Base-by-base conservation (phyloP, 2,329 filamentous ascomycete genomes). In the Alternaria longipes region DNA sequence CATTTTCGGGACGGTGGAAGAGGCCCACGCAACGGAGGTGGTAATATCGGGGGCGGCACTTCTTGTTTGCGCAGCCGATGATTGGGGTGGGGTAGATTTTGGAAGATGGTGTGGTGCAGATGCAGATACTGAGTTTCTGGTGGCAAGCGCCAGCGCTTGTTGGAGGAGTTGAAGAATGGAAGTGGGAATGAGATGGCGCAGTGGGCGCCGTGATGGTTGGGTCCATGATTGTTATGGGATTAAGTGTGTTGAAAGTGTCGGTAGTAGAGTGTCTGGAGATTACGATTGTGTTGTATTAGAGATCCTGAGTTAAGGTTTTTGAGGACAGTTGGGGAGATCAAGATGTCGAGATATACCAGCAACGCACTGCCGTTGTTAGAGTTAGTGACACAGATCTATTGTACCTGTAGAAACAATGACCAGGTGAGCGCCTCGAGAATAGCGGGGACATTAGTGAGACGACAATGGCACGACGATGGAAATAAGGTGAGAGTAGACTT, bases 11-110 rank as follows among this genome's bases (percentile, higher is more conserved):
- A 11, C 14, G 53, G 1, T 42, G 40, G 3, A 28, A 4, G 3
- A 57, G 41, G 8, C 47, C 58, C 3, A 52, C 41, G 20, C 58
- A 60, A 34, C 18, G 41, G 11, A 52, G 14, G 47, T 60, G 58
- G 46, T 41, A 60, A 32, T 40, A 57, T 3, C 54, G 46, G 4
- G 32, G 49, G 20, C 46, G 40, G 41, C 53, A 57, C 8, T 32
- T 38, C 4, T 7, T 11, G 45, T 47, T 38, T 7, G 46, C 26
- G 54, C 58, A 60, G 40, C 34, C 14, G 7, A 60, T 47, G 6
- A 60, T 44, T 26, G 58, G 47, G 32, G 40, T 14, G 5, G 30
- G 34, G 26, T 57, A 60, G n/a, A 54, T 30, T 5, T 41, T 22
- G 8, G 24, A 8, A 6, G 20, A 14, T 3, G 45, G 22, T 1